Evolutionary conservation across 441 rosid species (phyloP).

Genomic region (Jatropha podagrica): DNA sequence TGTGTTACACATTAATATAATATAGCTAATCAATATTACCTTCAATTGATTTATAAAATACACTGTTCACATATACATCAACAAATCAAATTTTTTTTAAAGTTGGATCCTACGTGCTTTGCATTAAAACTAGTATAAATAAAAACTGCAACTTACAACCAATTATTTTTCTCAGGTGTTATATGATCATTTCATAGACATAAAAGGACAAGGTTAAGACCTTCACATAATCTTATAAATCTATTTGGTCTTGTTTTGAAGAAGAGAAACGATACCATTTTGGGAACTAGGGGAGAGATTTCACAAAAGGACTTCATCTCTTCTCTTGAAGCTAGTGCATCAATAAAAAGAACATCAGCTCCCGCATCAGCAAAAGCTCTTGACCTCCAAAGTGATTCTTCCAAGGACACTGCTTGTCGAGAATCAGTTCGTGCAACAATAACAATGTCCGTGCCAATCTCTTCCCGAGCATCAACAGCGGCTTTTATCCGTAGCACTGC

Average conservation of each 20-base stretch:
- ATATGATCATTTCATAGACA: background rate
- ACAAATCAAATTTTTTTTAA: background rate
- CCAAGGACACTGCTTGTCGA: constrained; percentile 75
- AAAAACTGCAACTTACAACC: background rate
- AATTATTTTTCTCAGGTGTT: background rate
- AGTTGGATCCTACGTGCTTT: too few relatives aligned
- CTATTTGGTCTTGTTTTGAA: background rate
- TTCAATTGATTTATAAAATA: too few relatives aligned
- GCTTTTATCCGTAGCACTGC: constrained; percentile 82
- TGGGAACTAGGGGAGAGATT: constrained; percentile 40
- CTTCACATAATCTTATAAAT: background rate
- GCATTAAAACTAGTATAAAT: background rate
- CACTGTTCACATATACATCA: background rate
- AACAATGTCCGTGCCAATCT: constrained; percentile 73
- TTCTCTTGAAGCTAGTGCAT: constrained; percentile 79
- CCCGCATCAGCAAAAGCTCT: constrained; percentile 93
- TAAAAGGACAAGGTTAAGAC: background rate
- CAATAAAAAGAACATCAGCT: constrained; percentile 83
- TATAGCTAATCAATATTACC: too few relatives aligned
- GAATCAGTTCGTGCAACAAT: constrained; percentile 85
- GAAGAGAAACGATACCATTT: background rate
- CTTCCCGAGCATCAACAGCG: constrained; percentile 82
- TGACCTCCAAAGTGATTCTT: constrained; percentile 81
- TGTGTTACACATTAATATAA: too few relatives aligned
- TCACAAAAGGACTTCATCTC: constrained; percentile 91